Base-by-base conservation (phyloP, 2,329 filamentous ascomycete species). In the Diplodia intermedia region DNA sequence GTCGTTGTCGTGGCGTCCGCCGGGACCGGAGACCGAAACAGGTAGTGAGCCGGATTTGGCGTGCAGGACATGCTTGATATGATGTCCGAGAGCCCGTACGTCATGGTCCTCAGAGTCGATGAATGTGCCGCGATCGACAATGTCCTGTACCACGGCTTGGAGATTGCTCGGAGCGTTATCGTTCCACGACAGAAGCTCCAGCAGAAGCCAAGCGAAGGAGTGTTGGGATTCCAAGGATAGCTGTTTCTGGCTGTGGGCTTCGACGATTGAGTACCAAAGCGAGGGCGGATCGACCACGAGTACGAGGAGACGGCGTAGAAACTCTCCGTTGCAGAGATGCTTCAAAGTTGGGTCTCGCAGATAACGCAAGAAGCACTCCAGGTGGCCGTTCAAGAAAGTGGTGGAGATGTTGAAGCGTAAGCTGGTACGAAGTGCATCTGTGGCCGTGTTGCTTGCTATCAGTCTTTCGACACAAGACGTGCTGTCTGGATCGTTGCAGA, bases 1-100 rank as follows among this genome's bases (percentile, higher is more conserved):
- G 71, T 93, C 91, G 66, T 94, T 94, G 75, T 93, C 89, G 70
- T 94, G 90, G 0, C 91, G 84, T 0, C 90, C 90, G 0, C 91
- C 91, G 0, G 89, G 84, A 1, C 66, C 71, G 47, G 40, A 23
- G 5, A 38, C 9, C 2, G 29, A 38, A 12, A 12, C 12, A 0
- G 40, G 12, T 1, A 50, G 11, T 1, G n/a, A 7, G 1, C 50
- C 14, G 2, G 53, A 36, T 29, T 29, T 47, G 49, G 89, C 83
- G 0, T 85, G 79, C 0, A 79, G 67, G 9, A 50, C 78, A 74
- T 43, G 80, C 78, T 26, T 82, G 75, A 69, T 87, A 78, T 31
- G 93, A 68, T 67, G 84, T 85, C 2, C 87, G 84, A 72, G 88
- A 83, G 1, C 86, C 80, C 62, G 85, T 75, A 70, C 89, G 83